Percentiles rank a stretch among this genome's conserved stretches.
Evolutionary conservation across 345 rosid genomes (phyloP).

Genomic region (Raphanus sativus): DNA sequence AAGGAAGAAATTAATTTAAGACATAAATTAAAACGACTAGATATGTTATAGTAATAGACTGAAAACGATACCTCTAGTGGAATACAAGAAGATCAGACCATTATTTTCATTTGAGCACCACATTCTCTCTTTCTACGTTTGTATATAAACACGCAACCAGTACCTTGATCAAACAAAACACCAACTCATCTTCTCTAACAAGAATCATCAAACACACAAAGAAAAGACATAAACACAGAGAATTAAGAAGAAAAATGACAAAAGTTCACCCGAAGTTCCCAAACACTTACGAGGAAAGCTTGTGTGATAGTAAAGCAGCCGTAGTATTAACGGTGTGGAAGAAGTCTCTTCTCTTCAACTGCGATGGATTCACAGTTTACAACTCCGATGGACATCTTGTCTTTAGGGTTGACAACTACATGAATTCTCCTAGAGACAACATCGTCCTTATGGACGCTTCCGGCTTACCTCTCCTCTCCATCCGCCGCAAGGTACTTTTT

Average conservation of each 20-base stretch:
- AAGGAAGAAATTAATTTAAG: constrained; percentile 18
- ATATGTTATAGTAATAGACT: constrained; percentile 39
- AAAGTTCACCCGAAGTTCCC: constrained; percentile 64
- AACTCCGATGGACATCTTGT: constrained; percentile 71
- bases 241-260: constrained; percentile 48
- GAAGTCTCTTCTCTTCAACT: constrained; percentile 89
- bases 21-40: background rate
- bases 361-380: constrained; percentile 90
- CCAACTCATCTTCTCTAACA: too few relatives aligned
- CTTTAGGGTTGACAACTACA: constrained; percentile 87
- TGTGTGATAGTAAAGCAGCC: constrained; percentile 26
- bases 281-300: constrained; percentile 19
- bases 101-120: constrained; percentile 33
- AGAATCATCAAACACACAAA: constrained; percentile 5
- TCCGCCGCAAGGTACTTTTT: constrained; percentile 80
- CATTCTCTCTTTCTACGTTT: constrained; percentile 29
- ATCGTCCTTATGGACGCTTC: constrained; percentile 89
- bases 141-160: constrained; percentile 21
- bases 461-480: constrained; percentile 86
- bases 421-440: constrained; percentile 51
- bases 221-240: background rate
- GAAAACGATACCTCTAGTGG: constrained; percentile 36
- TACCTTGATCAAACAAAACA: background rate
- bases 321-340: constrained; percentile 81
- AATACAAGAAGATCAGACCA: constrained; percentile 36